Conservation (phyloP, 106 monocot genomes). For the Dioscorea zingiberensis region DNA sequence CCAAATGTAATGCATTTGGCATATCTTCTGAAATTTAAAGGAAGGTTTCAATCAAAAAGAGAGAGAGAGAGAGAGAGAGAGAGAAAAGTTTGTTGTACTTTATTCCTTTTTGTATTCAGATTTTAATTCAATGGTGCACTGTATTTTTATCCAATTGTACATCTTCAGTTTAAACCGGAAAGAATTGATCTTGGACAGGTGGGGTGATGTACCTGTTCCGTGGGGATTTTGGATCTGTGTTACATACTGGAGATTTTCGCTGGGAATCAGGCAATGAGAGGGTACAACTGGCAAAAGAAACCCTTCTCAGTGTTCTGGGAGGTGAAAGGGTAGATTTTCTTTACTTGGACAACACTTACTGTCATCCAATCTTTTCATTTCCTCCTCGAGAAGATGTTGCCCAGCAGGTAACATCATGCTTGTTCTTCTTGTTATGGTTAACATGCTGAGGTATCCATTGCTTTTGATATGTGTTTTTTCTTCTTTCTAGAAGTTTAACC, state of each 20-base stretch:
- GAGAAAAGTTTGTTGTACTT: background rate
- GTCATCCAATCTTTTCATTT: slow-evolving; percentile 70
- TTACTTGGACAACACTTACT: slow-evolving; percentile 82
- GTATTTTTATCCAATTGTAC: background rate
- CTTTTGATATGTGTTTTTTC: background rate
- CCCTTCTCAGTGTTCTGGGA: slow-evolving; percentile 42
- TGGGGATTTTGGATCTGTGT: slow-evolving; percentile 70
- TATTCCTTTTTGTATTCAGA: background rate
- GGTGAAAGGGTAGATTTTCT: slow-evolving; percentile 59
- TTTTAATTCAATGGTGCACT: too few relatives aligned
- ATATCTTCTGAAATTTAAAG: too few relatives aligned
- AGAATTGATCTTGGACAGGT: slow-evolving; percentile 28
- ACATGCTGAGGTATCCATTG: background rate
- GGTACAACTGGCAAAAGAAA: slow-evolving; percentile 39
- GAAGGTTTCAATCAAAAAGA: too few relatives aligned
- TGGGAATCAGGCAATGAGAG: slow-evolving; percentile 56
- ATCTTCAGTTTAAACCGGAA: background rate
- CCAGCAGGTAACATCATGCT: slow-evolving; percentile 36
- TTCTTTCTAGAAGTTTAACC: too few relatives aligned
- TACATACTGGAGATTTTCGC: slow-evolving; percentile 84
- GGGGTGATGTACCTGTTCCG: slow-evolving; percentile 82
- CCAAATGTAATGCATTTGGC: too few relatives aligned
- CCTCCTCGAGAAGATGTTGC: slow-evolving; percentile 64
- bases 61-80: too few relatives aligned
- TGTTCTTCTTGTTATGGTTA: background rate